phyloP scores from a whole-genome alignment of 2,329 filamentous ascomycete species.

The Fusarium cyanostomum region DNA sequence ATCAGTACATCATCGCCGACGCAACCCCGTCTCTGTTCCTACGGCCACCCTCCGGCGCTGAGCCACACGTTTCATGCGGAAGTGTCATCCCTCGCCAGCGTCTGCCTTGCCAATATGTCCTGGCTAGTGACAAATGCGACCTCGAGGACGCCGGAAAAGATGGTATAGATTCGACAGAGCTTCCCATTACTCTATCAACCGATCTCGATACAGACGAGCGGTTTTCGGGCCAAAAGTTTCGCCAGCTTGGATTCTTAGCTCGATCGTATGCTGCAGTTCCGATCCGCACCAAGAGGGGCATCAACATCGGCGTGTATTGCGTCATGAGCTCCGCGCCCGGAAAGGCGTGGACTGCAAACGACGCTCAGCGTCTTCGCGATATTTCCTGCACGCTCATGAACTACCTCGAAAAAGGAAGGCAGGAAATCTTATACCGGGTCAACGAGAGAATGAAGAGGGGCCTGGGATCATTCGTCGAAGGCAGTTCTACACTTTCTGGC shows the following conservation, averaged over 20 bases:
- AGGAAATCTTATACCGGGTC: not conserved
- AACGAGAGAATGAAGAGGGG: slow-evolving; percentile 1
- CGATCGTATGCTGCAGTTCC: not conserved
- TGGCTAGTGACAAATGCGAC: no score
- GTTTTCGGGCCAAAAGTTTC: no score
- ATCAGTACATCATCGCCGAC: no score
- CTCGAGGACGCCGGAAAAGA: no score
- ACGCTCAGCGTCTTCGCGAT: not conserved
- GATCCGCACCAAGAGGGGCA: not conserved
- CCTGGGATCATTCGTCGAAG: not conserved
- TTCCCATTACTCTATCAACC: no score
- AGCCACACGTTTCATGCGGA: no score
- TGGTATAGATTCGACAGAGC: no score
- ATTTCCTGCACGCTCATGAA: not conserved
- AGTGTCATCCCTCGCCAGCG: no score
- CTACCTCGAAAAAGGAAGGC: not conserved
- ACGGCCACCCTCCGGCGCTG: no score
- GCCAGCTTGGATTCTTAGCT: not conserved
- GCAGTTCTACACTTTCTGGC: not conserved
- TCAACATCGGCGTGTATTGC: slow-evolving; percentile 1
- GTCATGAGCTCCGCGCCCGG: not conserved
- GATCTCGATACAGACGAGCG: no score
- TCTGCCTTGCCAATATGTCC: no score
- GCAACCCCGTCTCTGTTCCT: no score
- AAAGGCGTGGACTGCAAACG: fast-evolving